phyloP scores from a whole-genome alignment of 106 monocot genomes.

The Platanthera zijinensis region DNA sequence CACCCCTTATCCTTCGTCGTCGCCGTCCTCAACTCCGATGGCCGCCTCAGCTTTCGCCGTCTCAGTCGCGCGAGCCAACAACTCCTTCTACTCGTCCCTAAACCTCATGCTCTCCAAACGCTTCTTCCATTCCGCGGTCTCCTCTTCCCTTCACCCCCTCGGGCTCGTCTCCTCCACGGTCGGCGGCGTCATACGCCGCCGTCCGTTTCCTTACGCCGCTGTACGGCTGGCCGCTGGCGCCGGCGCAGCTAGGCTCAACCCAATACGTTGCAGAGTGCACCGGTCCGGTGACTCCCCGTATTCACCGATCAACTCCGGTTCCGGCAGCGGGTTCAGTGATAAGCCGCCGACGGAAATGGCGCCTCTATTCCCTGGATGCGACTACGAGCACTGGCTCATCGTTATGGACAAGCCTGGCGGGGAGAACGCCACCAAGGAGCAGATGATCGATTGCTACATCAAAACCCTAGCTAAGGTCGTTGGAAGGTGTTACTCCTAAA shows the following conservation, averaged over 20 bases:
- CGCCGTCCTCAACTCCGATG: not conserved
- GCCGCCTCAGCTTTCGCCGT: not conserved
- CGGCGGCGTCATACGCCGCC: not conserved
- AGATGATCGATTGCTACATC: conserved; percentile 80
- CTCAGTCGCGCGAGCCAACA: not conserved
- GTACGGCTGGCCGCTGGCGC: not conserved
- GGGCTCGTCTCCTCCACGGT: not conserved
- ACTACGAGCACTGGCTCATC: conserved; percentile 81
- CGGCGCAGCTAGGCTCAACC: conserved; percentile 6
- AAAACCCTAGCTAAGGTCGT: conserved; percentile 71
- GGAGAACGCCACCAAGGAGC: conserved; percentile 57
- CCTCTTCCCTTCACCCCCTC: not conserved
- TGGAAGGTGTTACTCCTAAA: conserved; percentile 34
- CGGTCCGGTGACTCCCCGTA: conserved; percentile 32
- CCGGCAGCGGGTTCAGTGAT: conserved; percentile 40
- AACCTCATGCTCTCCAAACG: not conserved
- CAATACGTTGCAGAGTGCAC: conserved; percentile 25
- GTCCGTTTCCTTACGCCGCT: not conserved
- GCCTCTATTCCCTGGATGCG: conserved; percentile 73
- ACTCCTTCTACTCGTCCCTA: not conserved
- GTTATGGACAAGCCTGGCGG: conserved; percentile 73
- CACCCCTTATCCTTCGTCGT: no score
- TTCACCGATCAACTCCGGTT: conserved; percentile 38
- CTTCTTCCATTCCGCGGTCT: not conserved
- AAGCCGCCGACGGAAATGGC: conserved; percentile 75